Conservation (phyloP, 2,329 filamentous ascomycete species). For the Pseudogymnoascus sp. region DNA sequence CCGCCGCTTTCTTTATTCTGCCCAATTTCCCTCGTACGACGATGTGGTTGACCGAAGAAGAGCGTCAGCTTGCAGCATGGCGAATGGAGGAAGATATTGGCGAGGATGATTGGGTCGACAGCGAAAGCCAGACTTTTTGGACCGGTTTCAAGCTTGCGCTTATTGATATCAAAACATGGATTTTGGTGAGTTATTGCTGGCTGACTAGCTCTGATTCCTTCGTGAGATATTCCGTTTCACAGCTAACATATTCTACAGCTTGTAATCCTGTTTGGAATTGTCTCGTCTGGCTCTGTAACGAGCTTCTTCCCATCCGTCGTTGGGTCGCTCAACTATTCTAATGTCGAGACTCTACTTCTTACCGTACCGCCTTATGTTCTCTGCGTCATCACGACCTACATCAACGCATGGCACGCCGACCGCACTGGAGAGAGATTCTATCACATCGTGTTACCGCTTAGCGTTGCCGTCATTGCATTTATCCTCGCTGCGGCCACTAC, state of each 20-base stretch:
- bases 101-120: constrained; percentile 53
- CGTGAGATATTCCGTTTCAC: constrained; percentile 12
- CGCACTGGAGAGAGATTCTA: constrained; percentile 62
- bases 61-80: constrained; percentile 50
- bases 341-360: constrained; percentile 52
- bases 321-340: constrained; percentile 53
- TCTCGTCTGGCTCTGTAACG: constrained; percentile 49
- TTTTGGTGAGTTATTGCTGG: constrained; percentile 38
- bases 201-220: constrained; percentile 15
- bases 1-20: constrained; percentile 49
- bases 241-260: constrained; percentile 30
- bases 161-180: constrained; percentile 49
- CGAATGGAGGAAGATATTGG: constrained; percentile 56
- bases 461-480: constrained; percentile 54
- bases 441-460: constrained; percentile 56
- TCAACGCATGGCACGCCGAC: constrained; percentile 64
- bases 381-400: constrained; percentile 50
- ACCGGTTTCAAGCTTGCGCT: constrained; percentile 37
- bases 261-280: constrained; percentile 50
- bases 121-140: constrained; percentile 46
- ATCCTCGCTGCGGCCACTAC: constrained; percentile 60
- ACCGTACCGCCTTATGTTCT: constrained; percentile 60
- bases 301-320: constrained; percentile 68
- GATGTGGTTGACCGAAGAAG: constrained; percentile 47
- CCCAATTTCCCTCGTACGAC: constrained; percentile 60